Base-by-base conservation (phyloP, 1,284 basidiomycete genomes). In the Cystobasidium pallidum region DNA sequence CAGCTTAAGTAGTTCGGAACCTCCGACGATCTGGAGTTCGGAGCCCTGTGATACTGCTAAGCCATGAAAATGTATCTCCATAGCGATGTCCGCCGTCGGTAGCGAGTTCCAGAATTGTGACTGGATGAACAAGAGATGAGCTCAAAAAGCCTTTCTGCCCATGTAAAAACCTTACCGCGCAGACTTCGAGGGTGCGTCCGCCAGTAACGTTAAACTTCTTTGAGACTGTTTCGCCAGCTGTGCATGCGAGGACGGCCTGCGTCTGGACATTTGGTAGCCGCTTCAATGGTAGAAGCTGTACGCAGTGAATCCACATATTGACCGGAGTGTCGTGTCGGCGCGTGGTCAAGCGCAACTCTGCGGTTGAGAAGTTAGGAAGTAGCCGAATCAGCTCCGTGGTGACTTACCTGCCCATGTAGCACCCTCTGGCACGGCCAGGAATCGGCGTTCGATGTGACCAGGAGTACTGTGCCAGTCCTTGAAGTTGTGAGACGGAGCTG, bases 41-140 rank as follows among this genome's bases (percentile, higher is more conserved):
- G 78, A 75, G 24, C 79, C 76, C 15, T 78, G 78, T 21, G 74
- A 73, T 7, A 74, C 74, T 1, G 77, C 65, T 32, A 67, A 55
- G 36, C 80, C 80, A 72, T 81, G 80, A 76, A 81, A 81, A 64
- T 81, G 80, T 21, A 81, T 68, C 28, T 77, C 76, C 30, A 80
- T 65, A 49, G 80, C 79, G 15, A 81, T 66, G 54, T 80, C 79
- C 54, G 81, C 80, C 1, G 75, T 77, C 11, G 78, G 76, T 55
- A 75, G 75, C 63, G 76, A 76, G 63, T 77, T 78, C 79, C 80
- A 81, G 75, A 80, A 80, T 75, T 81, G 79, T 17, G 80, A 59
- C 67, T 70, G 58, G 13, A 26, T n/a, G 49, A 15, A 24, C 49
- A 24, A 2, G 2, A 24, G 49, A 24, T 51, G 24, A 51, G 43